Evolutionary conservation across 78 protist species (phyloP).

Genomic region (Dictyostelium discoideum): DNA sequence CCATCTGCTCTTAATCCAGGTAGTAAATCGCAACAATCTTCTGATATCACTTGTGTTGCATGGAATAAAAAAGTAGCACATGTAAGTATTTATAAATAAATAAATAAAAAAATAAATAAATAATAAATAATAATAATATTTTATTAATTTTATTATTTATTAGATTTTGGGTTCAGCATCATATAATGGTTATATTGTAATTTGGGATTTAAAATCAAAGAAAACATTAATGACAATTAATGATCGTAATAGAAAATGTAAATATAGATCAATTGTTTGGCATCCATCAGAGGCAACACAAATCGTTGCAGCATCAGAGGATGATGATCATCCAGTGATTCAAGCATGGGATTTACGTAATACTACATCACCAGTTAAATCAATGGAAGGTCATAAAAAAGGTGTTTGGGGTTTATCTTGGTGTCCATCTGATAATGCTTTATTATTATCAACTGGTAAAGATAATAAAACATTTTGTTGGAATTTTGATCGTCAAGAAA

Average conservation of each 20-base stretch:
- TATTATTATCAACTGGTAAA: conserved; percentile 90
- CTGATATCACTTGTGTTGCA: conserved; percentile 89
- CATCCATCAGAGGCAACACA: conserved; percentile 93
- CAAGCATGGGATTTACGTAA: conserved; percentile 96
- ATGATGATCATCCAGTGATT: conserved; percentile 90
- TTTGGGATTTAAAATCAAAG: conserved; percentile 92
- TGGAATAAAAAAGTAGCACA: conserved; percentile 95
- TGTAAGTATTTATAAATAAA: conserved; percentile 28
- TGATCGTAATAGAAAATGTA: conserved; percentile 50
- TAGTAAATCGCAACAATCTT: conserved; percentile 12
- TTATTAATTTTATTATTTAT: background rate
- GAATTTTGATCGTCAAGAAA: conserved; percentile 88
- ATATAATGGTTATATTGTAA: conserved; percentile 80
- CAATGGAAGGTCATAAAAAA: conserved; percentile 86
- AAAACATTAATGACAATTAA: conserved; percentile 81
- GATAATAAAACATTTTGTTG: conserved; percentile 95
- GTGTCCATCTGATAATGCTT: conserved; percentile 89
- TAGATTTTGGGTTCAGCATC: conserved; percentile 91
- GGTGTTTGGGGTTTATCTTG: conserved; percentile 94
- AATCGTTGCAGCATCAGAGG: conserved; percentile 91
- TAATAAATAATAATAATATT: background rate
- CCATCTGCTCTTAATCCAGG: conserved; percentile 85
- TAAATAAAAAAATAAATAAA: too few species aligned
- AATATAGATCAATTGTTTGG: conserved; percentile 91
- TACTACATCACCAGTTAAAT: conserved; percentile 84